Percentiles rank a stretch among this genome's conserved stretches.
phyloP scores from a whole-genome alignment of 345 rosid species.

The Lumnitzera littorea region DNA sequence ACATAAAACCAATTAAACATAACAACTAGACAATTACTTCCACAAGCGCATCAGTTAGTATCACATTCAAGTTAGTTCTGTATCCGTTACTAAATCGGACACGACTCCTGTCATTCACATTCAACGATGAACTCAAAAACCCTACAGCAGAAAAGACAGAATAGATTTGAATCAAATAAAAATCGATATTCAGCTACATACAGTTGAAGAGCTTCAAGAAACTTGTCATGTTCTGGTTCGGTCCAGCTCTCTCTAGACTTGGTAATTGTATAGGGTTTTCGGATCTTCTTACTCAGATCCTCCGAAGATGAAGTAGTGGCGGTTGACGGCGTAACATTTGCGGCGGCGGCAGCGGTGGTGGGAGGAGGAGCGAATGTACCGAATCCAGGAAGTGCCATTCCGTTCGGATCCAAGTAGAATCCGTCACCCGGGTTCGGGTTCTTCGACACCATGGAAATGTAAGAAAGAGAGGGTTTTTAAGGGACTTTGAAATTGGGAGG shows the following conservation, averaged over 20 bases:
- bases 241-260: slow-evolving; percentile 97
- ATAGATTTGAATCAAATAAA: neutral
- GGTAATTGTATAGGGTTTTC: slow-evolving; percentile 82
- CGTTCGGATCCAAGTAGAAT: slow-evolving; percentile 58
- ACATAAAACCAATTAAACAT: too few species aligned
- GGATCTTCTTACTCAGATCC: slow-evolving; percentile 62
- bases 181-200: slow-evolving; percentile 18
- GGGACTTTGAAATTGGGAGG: too few species aligned
- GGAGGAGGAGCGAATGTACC: slow-evolving; percentile 38
- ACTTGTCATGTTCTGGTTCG: slow-evolving; percentile 94
- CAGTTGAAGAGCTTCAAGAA: slow-evolving; percentile 92
- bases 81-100: too few species aligned
- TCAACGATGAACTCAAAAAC: neutral
- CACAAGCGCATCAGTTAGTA: too few species aligned
- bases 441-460: slow-evolving; percentile 45
- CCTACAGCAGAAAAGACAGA: neutral
- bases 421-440: slow-evolving; percentile 56
- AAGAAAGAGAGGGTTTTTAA: too few species aligned
- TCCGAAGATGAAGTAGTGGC: slow-evolving; percentile 38
- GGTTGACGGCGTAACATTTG: slow-evolving; percentile 1
- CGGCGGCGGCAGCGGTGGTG: slow-evolving; percentile 13
- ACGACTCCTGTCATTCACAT: too few species aligned
- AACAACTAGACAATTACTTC: too few species aligned
- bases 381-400: slow-evolving; percentile 57
- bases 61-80: too few species aligned